Evolutionary conservation across 2,329 filamentous ascomycete genomes (phyloP).

Genomic region (Exophiala aquamarina): DNA sequence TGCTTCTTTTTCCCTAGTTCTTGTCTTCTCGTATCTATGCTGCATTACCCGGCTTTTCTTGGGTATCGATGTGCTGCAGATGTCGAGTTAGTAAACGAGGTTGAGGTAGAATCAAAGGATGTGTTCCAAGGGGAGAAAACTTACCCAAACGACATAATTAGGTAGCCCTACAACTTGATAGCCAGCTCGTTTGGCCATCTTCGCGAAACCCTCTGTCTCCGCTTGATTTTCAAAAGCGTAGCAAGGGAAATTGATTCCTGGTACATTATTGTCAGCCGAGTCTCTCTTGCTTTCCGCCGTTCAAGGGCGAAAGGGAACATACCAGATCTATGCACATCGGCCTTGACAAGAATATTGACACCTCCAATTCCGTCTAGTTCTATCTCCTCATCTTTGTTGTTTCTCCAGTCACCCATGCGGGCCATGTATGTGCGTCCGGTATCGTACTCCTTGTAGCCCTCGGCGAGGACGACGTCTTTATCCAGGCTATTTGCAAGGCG

Average conservation of each 20-base stretch:
- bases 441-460: slow-evolving; percentile 92
- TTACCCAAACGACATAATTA: slow-evolving; percentile 90
- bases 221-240: slow-evolving; percentile 99
- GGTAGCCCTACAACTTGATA: slow-evolving; percentile 90
- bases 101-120: background rate
- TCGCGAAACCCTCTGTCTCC: slow-evolving; percentile 97
- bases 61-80: slow-evolving; percentile 76
- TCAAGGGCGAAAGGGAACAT: slow-evolving; percentile 33
- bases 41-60: slow-evolving; percentile 83
- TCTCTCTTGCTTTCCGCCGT: background rate
- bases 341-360: slow-evolving; percentile 96
- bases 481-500: slow-evolving; percentile 71
- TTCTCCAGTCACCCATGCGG: slow-evolving; percentile 84
- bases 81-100: background rate
- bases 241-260: slow-evolving; percentile 94
- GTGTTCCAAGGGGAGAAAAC: slow-evolving; percentile 1
- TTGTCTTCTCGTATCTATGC: too few relatives aligned
- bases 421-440: slow-evolving; percentile 91
- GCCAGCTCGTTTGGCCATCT: slow-evolving; percentile 95
- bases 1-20: too few relatives aligned
- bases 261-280: slow-evolving; percentile 25
- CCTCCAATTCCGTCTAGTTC: slow-evolving; percentile 94
- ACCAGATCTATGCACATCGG: slow-evolving; percentile 94
- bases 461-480: slow-evolving; percentile 81
- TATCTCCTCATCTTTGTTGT: slow-evolving; percentile 89